Evolutionary conservation across 805 yeast genomes (phyloP).

Genomic region (Saccharomycopsis babjevae): DNA sequence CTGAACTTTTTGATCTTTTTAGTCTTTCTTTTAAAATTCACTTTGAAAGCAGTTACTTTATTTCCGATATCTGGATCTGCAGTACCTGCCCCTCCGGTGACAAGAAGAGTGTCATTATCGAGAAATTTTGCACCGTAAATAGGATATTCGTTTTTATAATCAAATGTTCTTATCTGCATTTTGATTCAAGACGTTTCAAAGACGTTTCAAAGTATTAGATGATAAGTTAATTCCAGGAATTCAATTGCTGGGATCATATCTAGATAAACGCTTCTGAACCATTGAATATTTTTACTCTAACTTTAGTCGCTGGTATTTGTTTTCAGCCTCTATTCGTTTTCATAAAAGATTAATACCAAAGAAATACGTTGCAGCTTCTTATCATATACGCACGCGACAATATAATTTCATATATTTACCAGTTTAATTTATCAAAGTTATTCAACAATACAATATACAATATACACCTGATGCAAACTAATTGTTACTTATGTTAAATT

Average conservation of each 20-base stretch:
- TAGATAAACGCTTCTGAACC: no score
- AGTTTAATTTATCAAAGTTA: no score
- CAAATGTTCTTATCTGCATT: conserved; percentile 15
- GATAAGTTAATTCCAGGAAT: no score
- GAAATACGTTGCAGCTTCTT: not conserved
- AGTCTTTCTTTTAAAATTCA: conserved; percentile 40
- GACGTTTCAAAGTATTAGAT: not conserved
- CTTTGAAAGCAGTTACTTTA: conserved; percentile 56
- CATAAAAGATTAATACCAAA: not conserved
- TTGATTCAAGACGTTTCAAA: not conserved
- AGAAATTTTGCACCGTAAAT: conserved; percentile 70
- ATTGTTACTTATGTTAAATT: not conserved
- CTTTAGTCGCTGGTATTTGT: not conserved
- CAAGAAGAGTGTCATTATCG: conserved; percentile 47
- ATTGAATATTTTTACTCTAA: no score
- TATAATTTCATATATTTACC: no score
- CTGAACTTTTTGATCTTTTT: conserved; percentile 44
- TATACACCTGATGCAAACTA: not conserved
- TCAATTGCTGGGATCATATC: no score
- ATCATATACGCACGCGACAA: not conserved
- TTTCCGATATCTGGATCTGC: conserved; percentile 85
- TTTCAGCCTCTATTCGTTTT: not conserved
- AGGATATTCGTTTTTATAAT: conserved; percentile 50
- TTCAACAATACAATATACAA: not conserved
- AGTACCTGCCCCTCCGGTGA: conserved; percentile 95